Evolutionary conservation across 1,284 basidiomycete genomes (phyloP), one percentile per base, ranked within the genome.

Genomic region (Cerioporus squamosus): DNA sequence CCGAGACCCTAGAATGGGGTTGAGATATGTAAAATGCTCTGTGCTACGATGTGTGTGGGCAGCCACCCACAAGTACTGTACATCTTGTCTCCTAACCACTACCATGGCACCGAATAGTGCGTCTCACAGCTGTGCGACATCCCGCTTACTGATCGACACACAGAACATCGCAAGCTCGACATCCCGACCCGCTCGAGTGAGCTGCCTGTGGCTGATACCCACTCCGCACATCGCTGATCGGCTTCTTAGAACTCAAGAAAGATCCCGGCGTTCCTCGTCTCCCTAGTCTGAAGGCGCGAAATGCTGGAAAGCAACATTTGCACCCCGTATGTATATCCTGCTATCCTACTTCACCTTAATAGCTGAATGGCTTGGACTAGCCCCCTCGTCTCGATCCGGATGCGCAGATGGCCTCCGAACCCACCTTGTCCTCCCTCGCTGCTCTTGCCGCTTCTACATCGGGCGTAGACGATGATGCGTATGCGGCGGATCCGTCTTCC

Each of bases 241-340:
- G 44, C 44, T 36, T 22, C 22, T 44, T 23, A 93, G 91, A 89
- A 68, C 76, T 92, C 33, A 93, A 90, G 75, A 93, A 92, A 69
- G 92, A 94, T 71, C 89, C 90, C 44, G 92, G 91, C 17, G 77
- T 95, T 0, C 92, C 93, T 4, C 86, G 86, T 66, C 79, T 94
- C 0, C 89, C 88, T 14, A 79, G 84, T 75, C 73, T 91, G 53
- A 90, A 87, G 75, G 74, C 82, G 51, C 77, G 82, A 59, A 82
- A 85, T 78, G 79, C 80, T 53, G 80, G 79, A 42, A 86, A 83
- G 68, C 79, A 79, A 60, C 77, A 77, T 58, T 70, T 75, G 15
- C 74, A 75, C 52, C 63, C 70, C 20, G 75, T 79, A 64, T 62
- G 73, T 69, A 38, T 33, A n/a, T 29, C 55, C 24, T 23, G 15